A percentile compares a stretch with the other conserved stretches of the same genome.
Conservation (phyloP, 2,329 filamentous ascomycete genomes). For the Setomelanomma holmii region DNA sequence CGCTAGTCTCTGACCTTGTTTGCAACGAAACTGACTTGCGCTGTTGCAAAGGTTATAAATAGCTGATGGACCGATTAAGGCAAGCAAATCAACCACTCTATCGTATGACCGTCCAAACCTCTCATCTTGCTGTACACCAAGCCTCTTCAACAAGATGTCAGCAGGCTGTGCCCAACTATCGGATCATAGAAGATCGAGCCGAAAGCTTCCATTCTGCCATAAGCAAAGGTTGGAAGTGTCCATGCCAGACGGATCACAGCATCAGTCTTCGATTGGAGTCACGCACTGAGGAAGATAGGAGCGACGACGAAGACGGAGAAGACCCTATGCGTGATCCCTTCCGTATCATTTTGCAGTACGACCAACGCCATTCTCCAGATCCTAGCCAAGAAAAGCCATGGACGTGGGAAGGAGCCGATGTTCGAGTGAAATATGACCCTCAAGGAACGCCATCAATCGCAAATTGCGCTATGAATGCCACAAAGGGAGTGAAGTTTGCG, state of each 20-base stretch:
- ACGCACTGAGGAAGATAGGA: conserved; percentile 19
- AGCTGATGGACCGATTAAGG: conserved; percentile 30
- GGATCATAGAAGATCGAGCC: conserved; percentile 24
- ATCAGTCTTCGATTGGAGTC: conserved; percentile 31
- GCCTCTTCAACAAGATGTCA: conserved; percentile 1
- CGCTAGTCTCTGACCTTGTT: neutral
- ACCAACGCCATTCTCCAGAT: conserved; percentile 1
- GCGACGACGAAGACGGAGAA: conserved; percentile 20
- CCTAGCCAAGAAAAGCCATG: conserved; percentile 10
- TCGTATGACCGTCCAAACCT: conserved; percentile 32
- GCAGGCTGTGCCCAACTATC: conserved; percentile 26
- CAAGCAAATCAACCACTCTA: conserved; percentile 27
- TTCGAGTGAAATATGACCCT: conserved; percentile 11
- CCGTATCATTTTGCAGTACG: conserved; percentile 26
- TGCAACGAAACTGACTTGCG: neutral
- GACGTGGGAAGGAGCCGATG: conserved; percentile 30
- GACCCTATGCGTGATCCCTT: conserved; percentile 21
- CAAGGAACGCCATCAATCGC: neutral
- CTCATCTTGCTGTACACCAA: conserved; percentile 20
- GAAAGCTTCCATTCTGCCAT: conserved; percentile 26
- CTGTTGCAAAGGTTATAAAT: conserved; percentile 23
- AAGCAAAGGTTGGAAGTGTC: conserved; percentile 28
- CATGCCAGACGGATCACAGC: conserved; percentile 31
- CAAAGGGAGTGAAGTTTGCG: conserved; percentile 22
- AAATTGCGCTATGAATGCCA: neutral